Base-by-base conservation (phyloP, 495 filamentous ascomycete species). In the Eremomyces bilateralis region DNA sequence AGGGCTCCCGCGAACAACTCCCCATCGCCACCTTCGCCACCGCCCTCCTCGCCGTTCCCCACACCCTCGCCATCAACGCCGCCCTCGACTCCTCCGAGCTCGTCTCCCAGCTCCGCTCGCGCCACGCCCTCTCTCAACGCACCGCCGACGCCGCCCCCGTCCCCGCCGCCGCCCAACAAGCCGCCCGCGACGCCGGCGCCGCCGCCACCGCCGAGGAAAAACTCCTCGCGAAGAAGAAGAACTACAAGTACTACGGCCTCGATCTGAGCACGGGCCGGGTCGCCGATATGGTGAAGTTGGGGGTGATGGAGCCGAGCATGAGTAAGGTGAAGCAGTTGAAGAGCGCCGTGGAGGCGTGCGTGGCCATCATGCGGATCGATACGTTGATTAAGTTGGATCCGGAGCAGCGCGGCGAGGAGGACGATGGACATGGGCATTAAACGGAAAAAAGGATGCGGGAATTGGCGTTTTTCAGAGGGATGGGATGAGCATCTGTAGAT, bases 341-440 rank as follows among this genome's bases (percentile, higher is more conserved):
- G 76, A 83, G 76, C 63, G 90, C 90, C 33, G 88, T 95, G 35
- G 88, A 99, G 62, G 88, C 88, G 39, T 95, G 90, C 57, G 93
- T 99, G 58, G 76, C 83, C 49, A 93, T 99, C 53, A 94, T 99
- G 90, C 72, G 88, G 48, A 99, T 99, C 50, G 88, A 99, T 63
- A 99, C 88, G 41, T 67, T 99, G 60, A 95, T 99, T 56, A 92
- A 91, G 62, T 59, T 99, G 58, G 88, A 99, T 68, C 82, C 81
- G 35, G 83, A 92, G 63, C 64, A 73, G 62, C 64, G 69, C 48
- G 65, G 63, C 35, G 72, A 76, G 56, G n/a, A n/a, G n/a, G 80
- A 91, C 48, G 76, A 80, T 53, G 73, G 70, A 15, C 73, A 80
- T 55, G 73, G 69, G 30, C 73, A 80, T 59, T 50, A 41, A 22